Base-by-base conservation (phyloP, 2,329 filamentous ascomycete genomes). In the Xenoacremonium recifei region DNA sequence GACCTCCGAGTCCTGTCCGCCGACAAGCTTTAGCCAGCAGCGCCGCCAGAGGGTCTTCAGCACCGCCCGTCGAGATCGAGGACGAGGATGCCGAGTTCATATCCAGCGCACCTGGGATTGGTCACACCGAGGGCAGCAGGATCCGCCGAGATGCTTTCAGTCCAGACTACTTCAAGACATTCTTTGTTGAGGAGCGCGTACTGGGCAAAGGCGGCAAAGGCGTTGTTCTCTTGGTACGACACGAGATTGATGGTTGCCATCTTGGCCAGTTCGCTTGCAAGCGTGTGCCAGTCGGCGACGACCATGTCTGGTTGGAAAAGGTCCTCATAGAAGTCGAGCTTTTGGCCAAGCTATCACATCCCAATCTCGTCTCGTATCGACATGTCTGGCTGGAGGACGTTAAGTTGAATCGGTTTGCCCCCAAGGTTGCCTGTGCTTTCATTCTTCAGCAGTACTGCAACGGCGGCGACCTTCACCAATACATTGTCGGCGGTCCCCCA, bases 371-470 rank as follows among this genome's bases (percentile, higher is more conserved):
- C 1, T 95, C 91, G 0, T 99, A 99, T 63, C 85, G 92, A 6
- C 93, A 97, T 67, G 93, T 96, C 21, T 99, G 93, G 93, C 76
- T 99, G 13, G 92, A 99, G 64, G 87, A 96, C 62, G 84, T 86
- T 39, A 81, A 86, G 53, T 80, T 95, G 39, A 92, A 80, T 49
- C 84, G 80, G 2, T 99, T 99, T 62, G 87, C 90, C 0, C 93
- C 95, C 1, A 89, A 82, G 40, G 90, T 99, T 1, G 90, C 90
- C 10, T 97, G 92, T 58, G 90, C 92, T 4, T 99, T 96, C 62
- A 99, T 99, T 43, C 76, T 99, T 6, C 93, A 99, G 62, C 91
- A 99, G 60, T 99, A 96, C 58, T 99, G 95, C 70, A 97, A 99
- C 61, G 78, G 84, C 2, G 93, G 93, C 13, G 93, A 99, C 60